Evolutionary conservation across 495 filamentous ascomycete genomes (phyloP), one percentile per base, ranked within the genome.

Genomic region (Talaromyces proteolyticus): DNA sequence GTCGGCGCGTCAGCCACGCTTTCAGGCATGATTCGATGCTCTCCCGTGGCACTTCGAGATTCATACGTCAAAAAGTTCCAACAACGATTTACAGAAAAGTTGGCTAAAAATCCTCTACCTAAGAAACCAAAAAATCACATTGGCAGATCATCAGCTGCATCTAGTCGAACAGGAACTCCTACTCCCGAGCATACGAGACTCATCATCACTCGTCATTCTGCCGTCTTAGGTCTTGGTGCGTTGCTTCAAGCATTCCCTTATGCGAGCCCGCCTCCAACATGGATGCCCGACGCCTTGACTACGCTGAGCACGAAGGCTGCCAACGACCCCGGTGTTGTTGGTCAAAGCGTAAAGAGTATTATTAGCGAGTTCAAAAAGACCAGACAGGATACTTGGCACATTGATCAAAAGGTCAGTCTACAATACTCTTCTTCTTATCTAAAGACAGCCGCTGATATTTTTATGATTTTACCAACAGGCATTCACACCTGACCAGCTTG

Each of bases 291-390:
- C 57, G 89, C 96, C 20, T 66, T 99, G 54, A 89, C 93, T 24
- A 84, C 86, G 39, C 67, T 99, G 50, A 95, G 93, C 7, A 80
- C 82, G 47, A 83, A 86, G 41, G 90, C 93, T 36, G 89, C 91
- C 12, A 88, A 76, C 46, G 93, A 97, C 58, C 86, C 89, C 0
- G 93, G 93, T 0, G 86, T 93, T 53, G 91, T 99, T 46, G 94
- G 94, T 5, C 94, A 94, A 63, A 95, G 93, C 53, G 93, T 95
- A n/a, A 99, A 99, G 77, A 81, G 77, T 17, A 91, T 95, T 10
- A 74, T 99, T 54, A 90, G 90, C 41, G 93, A 99, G 57, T 99
- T 99, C 66, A 99, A 99, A 72, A 99, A 97, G 79, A 97, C 94
- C 44, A 85, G 93, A 65, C 94, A 97, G 68, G 93, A 99, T 76